Conservation (phyloP, 176 grass and related monocot species). For the Oryza australiensis region DNA sequence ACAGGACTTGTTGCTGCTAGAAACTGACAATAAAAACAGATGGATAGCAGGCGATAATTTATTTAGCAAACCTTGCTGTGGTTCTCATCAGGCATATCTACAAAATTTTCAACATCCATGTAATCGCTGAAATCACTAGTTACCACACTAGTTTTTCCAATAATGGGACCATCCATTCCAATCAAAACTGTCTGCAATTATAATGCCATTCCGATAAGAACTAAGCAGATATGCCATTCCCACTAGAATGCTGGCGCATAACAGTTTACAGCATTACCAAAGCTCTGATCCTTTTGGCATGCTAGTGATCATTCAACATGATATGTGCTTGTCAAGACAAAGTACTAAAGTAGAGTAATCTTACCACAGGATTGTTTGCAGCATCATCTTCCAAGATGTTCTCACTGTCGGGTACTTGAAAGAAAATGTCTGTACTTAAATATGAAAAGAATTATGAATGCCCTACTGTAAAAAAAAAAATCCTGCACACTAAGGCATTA, state of each 20-base stretch:
- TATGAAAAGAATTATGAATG: neutral
- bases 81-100: slow-evolving; percentile 55
- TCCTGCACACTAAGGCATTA: slow-evolving; percentile 37
- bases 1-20: slow-evolving; percentile 4
- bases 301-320: slow-evolving; percentile 22
- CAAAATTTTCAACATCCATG: slow-evolving; percentile 49
- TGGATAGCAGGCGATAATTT: slow-evolving; percentile 23
- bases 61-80: slow-evolving; percentile 58
- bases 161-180: slow-evolving; percentile 52
- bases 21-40: neutral
- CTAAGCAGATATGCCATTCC: slow-evolving; percentile 4
- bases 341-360: slow-evolving; percentile 19
- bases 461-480: neutral
- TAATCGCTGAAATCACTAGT: slow-evolving; percentile 51
- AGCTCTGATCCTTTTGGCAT: neutral
- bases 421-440: slow-evolving; percentile 78
- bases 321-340: slow-evolving; percentile 20
- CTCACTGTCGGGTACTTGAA: slow-evolving; percentile 78
- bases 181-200: slow-evolving; percentile 87
- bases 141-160: slow-evolving; percentile 55
- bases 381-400: slow-evolving; percentile 77
- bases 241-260: slow-evolving; percentile 22
- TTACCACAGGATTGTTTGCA: slow-evolving; percentile 79
- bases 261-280: neutral
- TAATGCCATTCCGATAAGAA: slow-evolving; percentile 37